Conservation (phyloP, 768 basidiomycete species). For the Pulveroboletus frians region DNA sequence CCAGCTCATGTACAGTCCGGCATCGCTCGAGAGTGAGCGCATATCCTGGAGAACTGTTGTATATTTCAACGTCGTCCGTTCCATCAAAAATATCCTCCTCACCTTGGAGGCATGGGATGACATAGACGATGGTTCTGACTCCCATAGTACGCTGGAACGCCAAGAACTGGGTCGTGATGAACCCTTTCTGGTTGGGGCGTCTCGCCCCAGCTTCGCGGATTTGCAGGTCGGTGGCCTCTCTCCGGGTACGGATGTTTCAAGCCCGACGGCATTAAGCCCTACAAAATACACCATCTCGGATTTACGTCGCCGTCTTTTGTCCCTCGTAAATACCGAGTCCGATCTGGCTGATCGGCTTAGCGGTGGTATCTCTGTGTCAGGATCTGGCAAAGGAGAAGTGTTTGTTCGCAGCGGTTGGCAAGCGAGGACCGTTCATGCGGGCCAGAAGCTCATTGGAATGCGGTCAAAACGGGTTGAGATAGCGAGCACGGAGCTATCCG, state of each 20-base stretch:
- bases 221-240: slow-evolving; percentile 6
- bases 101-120: slow-evolving; percentile 63
- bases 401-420: slow-evolving; percentile 84
- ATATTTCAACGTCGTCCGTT: slow-evolving; percentile 71
- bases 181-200: slow-evolving; percentile 11
- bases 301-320: slow-evolving; percentile 54
- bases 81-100: slow-evolving; percentile 62
- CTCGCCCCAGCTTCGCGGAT: slow-evolving; percentile 9
- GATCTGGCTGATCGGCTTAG: slow-evolving; percentile 68
- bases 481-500: slow-evolving; percentile 25
- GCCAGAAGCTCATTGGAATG: slow-evolving; percentile 31
- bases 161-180: slow-evolving; percentile 29
- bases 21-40: slow-evolving; percentile 63
- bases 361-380: slow-evolving; percentile 66
- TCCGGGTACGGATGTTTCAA: slow-evolving; percentile 7
- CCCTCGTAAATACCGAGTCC: slow-evolving; percentile 56
- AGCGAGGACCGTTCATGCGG: slow-evolving; percentile 55
- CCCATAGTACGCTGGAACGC: slow-evolving; percentile 30
- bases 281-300: slow-evolving; percentile 38
- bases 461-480: slow-evolving; percentile 22
- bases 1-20: slow-evolving; percentile 76
- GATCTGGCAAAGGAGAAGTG: slow-evolving; percentile 71
- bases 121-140: slow-evolving; percentile 46
- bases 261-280: slow-evolving; percentile 16
- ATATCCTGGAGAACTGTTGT: slow-evolving; percentile 68